Conservation (phyloP, 495 filamentous ascomycete genomes). For the Penicillium cataractarum region DNA sequence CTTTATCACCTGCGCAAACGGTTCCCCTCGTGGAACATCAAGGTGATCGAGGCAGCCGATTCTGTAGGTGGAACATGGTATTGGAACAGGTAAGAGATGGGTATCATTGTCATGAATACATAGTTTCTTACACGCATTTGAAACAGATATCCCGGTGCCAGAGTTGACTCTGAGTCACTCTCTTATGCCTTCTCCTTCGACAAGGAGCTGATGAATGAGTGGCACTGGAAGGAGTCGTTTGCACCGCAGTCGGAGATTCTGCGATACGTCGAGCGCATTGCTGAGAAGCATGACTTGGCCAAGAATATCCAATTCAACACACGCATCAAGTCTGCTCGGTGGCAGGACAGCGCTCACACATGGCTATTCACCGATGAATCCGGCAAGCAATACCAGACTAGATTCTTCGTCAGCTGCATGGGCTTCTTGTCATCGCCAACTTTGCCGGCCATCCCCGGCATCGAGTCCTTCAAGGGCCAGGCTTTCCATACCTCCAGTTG, state of each 20-base stretch:
- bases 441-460: slow-evolving; percentile 12
- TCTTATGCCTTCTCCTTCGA: slow-evolving; percentile 34
- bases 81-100: not conserved
- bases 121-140: slow-evolving; percentile 16
- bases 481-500: slow-evolving; percentile 46
- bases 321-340: slow-evolving; percentile 21
- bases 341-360: slow-evolving; percentile 22
- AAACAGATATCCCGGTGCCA: slow-evolving; percentile 40
- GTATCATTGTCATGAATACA: not conserved
- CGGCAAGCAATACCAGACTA: slow-evolving; percentile 14
- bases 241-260: slow-evolving; percentile 29
- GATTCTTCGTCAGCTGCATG: slow-evolving; percentile 28
- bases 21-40: slow-evolving; percentile 42
- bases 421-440: slow-evolving; percentile 32
- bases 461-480: slow-evolving; percentile 32
- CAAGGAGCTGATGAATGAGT: slow-evolving; percentile 31
- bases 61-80: slow-evolving; percentile 57
- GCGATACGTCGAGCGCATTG: slow-evolving; percentile 33
- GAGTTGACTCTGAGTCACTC: slow-evolving; percentile 29
- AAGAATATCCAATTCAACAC: slow-evolving; percentile 36
- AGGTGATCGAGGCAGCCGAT: slow-evolving; percentile 50
- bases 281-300: slow-evolving; percentile 25
- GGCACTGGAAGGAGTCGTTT: slow-evolving; percentile 30
- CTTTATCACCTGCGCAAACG: slow-evolving; percentile 45
- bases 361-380: slow-evolving; percentile 23